Percentiles rank a stretch among this genome's conserved stretches.
phyloP scores from a whole-genome alignment of 805 yeast genomes.

The Lipomyces lipofer region DNA sequence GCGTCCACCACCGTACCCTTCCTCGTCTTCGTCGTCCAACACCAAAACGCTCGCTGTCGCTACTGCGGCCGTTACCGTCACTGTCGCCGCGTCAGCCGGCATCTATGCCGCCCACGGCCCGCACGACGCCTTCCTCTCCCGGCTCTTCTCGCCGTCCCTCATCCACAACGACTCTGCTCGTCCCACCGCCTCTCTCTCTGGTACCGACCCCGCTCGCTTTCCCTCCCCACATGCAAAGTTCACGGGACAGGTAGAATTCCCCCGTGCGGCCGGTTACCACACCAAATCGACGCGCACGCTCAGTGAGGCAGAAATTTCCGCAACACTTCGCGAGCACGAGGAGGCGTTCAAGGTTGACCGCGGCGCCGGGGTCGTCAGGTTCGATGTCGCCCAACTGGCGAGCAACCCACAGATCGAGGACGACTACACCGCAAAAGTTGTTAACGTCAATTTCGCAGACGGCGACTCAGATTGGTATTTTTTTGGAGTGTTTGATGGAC shows the following conservation, averaged over 20 bases:
- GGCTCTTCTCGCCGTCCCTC: conserved; percentile 1
- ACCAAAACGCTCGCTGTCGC: conserved; percentile 10
- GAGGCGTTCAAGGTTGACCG: conserved; percentile 79
- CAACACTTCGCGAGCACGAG: conserved; percentile 67
- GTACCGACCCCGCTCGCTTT: not conserved
- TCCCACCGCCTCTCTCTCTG: too few species aligned
- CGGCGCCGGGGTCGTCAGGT: conserved; percentile 76
- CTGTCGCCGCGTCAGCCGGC: conserved; percentile 23
- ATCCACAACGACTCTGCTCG: conserved; percentile 23
- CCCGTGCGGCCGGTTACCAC: conserved; percentile 17
- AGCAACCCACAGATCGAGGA: conserved; percentile 95
- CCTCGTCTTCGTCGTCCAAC: conserved; percentile 6
- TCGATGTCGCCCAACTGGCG: conserved; percentile 86
- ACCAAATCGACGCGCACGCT: conserved; percentile 36
- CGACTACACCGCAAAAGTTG: conserved; percentile 76
- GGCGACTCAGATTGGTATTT: conserved; percentile 78
- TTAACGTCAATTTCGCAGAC: conserved; percentile 42
- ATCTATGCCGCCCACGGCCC: not conserved
- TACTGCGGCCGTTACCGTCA: conserved; percentile 14
- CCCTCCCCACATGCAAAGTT: conserved; percentile 4
- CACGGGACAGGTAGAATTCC: conserved; percentile 18
- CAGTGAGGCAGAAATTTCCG: conserved; percentile 69
- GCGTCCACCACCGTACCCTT: not conserved
- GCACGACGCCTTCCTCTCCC: not conserved
- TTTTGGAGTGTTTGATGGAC: conserved; percentile 96